These are phyloP conservation scores for Suillus plorans DNA, from an alignment of 768 basidiomycete genomes.

Conservation along the genomic window DNA sequence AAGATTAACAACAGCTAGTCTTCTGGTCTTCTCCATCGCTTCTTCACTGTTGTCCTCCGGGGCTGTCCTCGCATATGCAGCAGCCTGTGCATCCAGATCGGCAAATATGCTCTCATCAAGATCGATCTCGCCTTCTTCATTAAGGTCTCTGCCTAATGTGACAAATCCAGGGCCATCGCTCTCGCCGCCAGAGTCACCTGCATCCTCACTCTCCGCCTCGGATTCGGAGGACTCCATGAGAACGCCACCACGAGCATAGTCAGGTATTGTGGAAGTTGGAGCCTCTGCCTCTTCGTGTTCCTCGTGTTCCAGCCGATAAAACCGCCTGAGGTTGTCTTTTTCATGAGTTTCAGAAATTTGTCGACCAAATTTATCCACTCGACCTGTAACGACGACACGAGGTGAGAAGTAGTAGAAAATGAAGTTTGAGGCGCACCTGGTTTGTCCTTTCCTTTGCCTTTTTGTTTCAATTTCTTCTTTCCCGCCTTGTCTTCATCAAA, in stretches of 20 bases:
- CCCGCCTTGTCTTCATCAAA: slow-evolving; percentile 46
- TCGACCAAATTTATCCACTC: slow-evolving; percentile 91
- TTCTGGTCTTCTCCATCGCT: slow-evolving; percentile 50
- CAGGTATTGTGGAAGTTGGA: slow-evolving; percentile 34
- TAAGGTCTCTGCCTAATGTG: slow-evolving; percentile 46
- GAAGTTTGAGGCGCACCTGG: slow-evolving; percentile 11
- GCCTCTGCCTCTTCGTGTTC: slow-evolving; percentile 32
- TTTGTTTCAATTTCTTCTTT: slow-evolving; percentile 37
- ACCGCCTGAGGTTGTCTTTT: slow-evolving; percentile 72
- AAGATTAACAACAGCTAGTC: slow-evolving; percentile 90
- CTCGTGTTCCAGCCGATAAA: slow-evolving; percentile 69
- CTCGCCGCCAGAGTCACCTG: slow-evolving; percentile 40
- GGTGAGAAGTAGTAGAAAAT: slow-evolving; percentile 1
- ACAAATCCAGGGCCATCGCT: slow-evolving; percentile 49
- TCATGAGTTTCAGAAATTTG: slow-evolving; percentile 66
- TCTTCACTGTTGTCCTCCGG: slow-evolving; percentile 43
- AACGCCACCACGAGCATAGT: slow-evolving; percentile 89
- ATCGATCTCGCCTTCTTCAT: slow-evolving; percentile 58
- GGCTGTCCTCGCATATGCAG: slow-evolving; percentile 49
- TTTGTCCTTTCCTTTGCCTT: slow-evolving; percentile 23
- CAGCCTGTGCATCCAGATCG: slow-evolving; percentile 73
- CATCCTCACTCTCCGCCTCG: slow-evolving; percentile 10
- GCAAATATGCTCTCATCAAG: slow-evolving; percentile 76
- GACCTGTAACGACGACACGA: slow-evolving; percentile 33
- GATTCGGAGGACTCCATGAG: slow-evolving; percentile 75